Base-by-base conservation (phyloP, 306 rosid genomes). In the Nissolia schottii region DNA sequence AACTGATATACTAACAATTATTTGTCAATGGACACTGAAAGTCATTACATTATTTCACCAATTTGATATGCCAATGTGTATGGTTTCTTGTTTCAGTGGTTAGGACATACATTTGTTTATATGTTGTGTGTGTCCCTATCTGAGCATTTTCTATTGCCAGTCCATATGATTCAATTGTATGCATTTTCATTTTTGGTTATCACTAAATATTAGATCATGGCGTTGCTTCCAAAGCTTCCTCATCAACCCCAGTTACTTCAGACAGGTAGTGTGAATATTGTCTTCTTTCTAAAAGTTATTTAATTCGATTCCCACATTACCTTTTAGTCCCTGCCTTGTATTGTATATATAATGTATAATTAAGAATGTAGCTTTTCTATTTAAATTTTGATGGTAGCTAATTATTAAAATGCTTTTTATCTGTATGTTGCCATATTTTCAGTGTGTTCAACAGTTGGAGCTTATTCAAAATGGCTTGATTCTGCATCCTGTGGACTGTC, bases 401-500 rank as follows among this genome's bases (percentile, higher is more conserved):
- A 53, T 63, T 23, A 43, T 61, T 61, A 43, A 23, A 69, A 59
- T 77, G 71, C 41, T 34, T 57, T 48, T 23, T 38, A 10, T 73
- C 46, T 64, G 34, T 60, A 34, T 64, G 53, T 63, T 79, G 80
- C 64, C 58, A 80, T 48, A 50, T 70, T 86, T 87, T 82, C 89
- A 95, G 99, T 92, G 78, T 95, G 99, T 84, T 72, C 83, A 61
- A 89, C 96, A 28, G 85, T 92, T 64, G 99, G 99, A 80, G 96
- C 96, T 45, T 95, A 95, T 85, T 95, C 99, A 66, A 95, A 81
- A 79, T 95, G 99, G 99, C 88, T 95, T 67, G 96, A 95, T 84
- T 85, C 96, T 66, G 91, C 96, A 27, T 84, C 99, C 45, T 80
- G 87, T 77, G 99, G 91, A 75, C 69, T 67, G 46, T 79, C 97